Evolutionary conservation across 352 stramenopile species (phyloP), one percentile per base, ranked within the genome.

Genomic region (Phytophthora colocasiae): DNA sequence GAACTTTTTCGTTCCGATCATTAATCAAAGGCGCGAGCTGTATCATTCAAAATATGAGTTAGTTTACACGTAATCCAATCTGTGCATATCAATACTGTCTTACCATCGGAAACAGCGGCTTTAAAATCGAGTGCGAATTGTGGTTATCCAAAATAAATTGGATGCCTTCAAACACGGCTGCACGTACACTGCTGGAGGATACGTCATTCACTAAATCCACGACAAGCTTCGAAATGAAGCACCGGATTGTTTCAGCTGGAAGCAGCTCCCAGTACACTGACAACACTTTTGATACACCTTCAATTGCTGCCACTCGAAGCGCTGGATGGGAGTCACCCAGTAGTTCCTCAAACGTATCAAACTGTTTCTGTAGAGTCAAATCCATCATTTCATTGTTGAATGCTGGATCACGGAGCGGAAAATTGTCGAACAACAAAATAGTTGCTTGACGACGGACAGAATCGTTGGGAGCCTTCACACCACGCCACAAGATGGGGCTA

Each of bases 111-210:
- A 96, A 66, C 7, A 96, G 71, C 11, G 88, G 83, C 73, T 94
- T 96, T 34, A 96, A 63, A 57, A 96, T 88, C 15, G 83, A 75
- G 50, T 96, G 89, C 1, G 86, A 92, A 48, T 94, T 85, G 60
- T 96, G 89, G 54, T 95, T 95, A 65, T 96, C 85, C 40, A 96
- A 72, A 47, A 96, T 90, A 56, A 95, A 92, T 41, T 90, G 85
- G 27, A 95, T 66, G 36, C 83, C 89, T 78, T 93, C 79, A 58
- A 96, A 92, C 8, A 96, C 87, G 19, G 89, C 87, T 38, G 85
- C 85, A 26, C 89, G 87, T n/a, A 96, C 87, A 40, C 69, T 79
- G 44, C 77, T 91, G 1, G 85, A 93, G 7, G 82, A 89, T 0
- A 70, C 77, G 48, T 96, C 89, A 49, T 96, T 90, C 32, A 92